Evolutionary conservation across 306 rosid species (phyloP), one percentile per base, ranked within the genome.

Genomic region (Lagenaria siceraria): DNA sequence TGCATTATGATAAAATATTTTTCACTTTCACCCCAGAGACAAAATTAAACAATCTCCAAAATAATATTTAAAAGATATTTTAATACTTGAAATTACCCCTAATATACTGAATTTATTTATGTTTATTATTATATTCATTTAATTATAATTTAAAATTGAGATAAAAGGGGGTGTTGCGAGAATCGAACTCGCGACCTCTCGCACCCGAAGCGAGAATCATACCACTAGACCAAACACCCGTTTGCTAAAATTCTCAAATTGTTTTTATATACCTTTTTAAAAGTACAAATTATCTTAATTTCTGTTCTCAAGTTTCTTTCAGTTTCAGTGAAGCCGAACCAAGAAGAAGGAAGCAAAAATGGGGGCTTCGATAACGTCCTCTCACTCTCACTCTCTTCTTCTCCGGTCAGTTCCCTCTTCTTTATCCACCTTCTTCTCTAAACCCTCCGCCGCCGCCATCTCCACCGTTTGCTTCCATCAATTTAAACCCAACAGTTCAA

Each of bases 111-210:
- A n/a, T n/a, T n/a, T n/a, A n/a, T n/a, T n/a, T n/a, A n/a, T n/a
- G n/a, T n/a, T n/a, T n/a, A n/a, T n/a, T n/a, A n/a, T n/a, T n/a
- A n/a, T n/a, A n/a, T n/a, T n/a, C n/a, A n/a, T n/a, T n/a, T n/a
- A n/a, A n/a, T n/a, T n/a, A n/a, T n/a, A n/a, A n/a, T n/a, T n/a
- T n/a, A n/a, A n/a, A n/a, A n/a, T n/a, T n/a, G n/a, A n/a, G n/a
- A n/a, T n/a, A 2, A 29, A 29, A 8, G 0, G 42, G 92, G 92
- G 92, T 88, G 90, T 88, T 86, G 85, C 88, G 90, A 88, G 92
- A 88, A 88, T 88, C 92, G 92, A 88, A 88, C 92, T 88, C 90
- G 22, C 75, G 75, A 69, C 75, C 72, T 65, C 72, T 65, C 75
- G 75, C 75, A 69, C 75, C 75, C 75, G 75, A 69, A 69, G 75